These are phyloP conservation scores for Radiomyces spectabilis DNA, from an alignment of 192 early-diverging fungal species.

Conservation along the genomic window DNA sequence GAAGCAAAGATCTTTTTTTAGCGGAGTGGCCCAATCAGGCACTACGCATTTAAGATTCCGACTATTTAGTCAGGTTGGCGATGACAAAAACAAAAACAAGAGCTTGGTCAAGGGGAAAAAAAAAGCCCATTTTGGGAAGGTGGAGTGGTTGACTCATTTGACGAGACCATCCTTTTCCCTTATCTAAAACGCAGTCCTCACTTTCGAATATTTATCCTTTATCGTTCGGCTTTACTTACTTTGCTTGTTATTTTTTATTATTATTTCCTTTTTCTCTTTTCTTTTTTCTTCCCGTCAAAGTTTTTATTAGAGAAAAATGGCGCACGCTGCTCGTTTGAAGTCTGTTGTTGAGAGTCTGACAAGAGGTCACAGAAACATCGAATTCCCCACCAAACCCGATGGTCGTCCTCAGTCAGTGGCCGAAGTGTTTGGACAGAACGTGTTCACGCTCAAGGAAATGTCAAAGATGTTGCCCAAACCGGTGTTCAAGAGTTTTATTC, in stretches of 20 bases:
- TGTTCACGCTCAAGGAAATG: constrained; percentile 90
- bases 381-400: constrained; percentile 66
- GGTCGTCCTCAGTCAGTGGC: constrained; percentile 74
- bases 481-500: constrained; percentile 84
- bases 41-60: no score
- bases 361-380: constrained; percentile 61
- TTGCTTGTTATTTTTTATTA: not conserved
- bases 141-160: no score
- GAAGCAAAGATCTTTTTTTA: no score
- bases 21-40: no score
- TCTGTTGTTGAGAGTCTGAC: constrained; percentile 45
- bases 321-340: constrained; percentile 38
- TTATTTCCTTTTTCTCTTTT: constrained; percentile 3
- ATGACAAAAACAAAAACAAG: no score
- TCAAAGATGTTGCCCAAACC: constrained; percentile 91
- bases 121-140: no score
- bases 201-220: no score
- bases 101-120: no score
- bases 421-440: constrained; percentile 90
- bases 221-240: no score
- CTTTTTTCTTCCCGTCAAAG: not conserved
- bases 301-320: constrained; percentile 13
- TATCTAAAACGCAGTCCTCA: no score
- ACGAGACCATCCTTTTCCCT: no score
- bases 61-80: no score